A percentile compares a stretch with the other conserved stretches of the same genome.
phyloP scores from a whole-genome alignment of 768 basidiomycete genomes.

The Mycena filopes region DNA sequence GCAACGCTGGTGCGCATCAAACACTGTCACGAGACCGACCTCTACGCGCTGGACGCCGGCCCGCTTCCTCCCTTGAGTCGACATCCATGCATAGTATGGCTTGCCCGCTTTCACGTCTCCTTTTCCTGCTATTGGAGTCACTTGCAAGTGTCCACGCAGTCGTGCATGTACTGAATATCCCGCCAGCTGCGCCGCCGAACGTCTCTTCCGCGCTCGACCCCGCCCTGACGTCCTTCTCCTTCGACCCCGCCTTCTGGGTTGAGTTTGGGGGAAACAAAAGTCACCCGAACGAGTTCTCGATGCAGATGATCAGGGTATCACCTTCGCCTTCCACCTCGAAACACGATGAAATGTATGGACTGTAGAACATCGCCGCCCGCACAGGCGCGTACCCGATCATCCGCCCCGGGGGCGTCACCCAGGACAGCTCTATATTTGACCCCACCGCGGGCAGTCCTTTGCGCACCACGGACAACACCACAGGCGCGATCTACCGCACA shows the following conservation, averaged over 20 bases:
- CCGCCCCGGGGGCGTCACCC: slow-evolving; percentile 28
- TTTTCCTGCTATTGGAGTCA: too few relatives aligned
- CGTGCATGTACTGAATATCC: slow-evolving; percentile 16
- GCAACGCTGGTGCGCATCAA: too few relatives aligned
- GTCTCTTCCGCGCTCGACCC: slow-evolving; percentile 7
- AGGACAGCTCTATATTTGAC: slow-evolving; percentile 20
- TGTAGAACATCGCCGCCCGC: slow-evolving; percentile 14
- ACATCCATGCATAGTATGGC: too few relatives aligned
- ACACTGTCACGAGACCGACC: too few relatives aligned
- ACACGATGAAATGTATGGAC: not conserved
- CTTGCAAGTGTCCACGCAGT: too few relatives aligned
- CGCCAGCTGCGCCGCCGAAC: not conserved
- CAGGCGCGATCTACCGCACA: slow-evolving; percentile 25
- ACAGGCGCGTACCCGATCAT: slow-evolving; percentile 20
- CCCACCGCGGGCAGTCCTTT: slow-evolving; percentile 5
- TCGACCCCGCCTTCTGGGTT: slow-evolving; percentile 24
- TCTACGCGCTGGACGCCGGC: too few relatives aligned
- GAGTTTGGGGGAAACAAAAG: slow-evolving; percentile 26
- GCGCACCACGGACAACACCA: slow-evolving; percentile 16
- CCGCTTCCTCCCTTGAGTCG: too few relatives aligned
- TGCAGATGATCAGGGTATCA: slow-evolving; percentile 18
- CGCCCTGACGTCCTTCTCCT: slow-evolving; percentile 14
- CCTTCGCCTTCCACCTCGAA: not conserved
- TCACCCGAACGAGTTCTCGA: slow-evolving; percentile 24
- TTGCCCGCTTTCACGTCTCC: too few relatives aligned